Conservation (phyloP, 139 green algal genomes). For the Chlorella sp. region DNA sequence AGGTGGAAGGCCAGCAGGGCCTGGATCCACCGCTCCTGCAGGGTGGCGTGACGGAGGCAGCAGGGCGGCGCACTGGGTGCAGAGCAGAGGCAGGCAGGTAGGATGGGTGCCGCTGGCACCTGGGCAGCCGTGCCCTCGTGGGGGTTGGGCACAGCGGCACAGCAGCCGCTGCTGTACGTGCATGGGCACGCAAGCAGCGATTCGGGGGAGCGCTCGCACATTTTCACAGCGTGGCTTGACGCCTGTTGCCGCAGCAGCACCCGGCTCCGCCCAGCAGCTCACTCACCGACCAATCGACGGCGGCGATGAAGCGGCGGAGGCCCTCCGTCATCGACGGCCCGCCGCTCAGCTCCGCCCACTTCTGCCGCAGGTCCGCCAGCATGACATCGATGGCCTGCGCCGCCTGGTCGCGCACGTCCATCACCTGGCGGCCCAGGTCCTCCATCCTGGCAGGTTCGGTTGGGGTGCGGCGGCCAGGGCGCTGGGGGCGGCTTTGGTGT, state of each 20-base stretch:
- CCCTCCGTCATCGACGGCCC: slow-evolving; percentile 42
- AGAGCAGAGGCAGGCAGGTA: too few relatives aligned
- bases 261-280: background rate
- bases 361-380: slow-evolving; percentile 42
- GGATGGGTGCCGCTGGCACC: too few relatives aligned
- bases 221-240: too few relatives aligned
- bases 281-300: slow-evolving; percentile 61
- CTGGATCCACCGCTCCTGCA: slow-evolving; percentile 62
- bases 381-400: slow-evolving; percentile 17
- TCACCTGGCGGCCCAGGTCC: slow-evolving; percentile 2
- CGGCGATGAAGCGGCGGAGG: slow-evolving; percentile 49
- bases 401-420: background rate
- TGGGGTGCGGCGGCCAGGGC: too few relatives aligned
- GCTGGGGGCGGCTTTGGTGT: too few relatives aligned
- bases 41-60: too few relatives aligned
- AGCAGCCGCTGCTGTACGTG: too few relatives aligned
- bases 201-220: too few relatives aligned
- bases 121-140: too few relatives aligned
- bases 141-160: too few relatives aligned
- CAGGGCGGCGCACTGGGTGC: background rate
- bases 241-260: too few relatives aligned
- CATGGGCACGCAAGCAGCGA: too few relatives aligned
- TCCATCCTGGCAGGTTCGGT: slow-evolving; percentile 14
- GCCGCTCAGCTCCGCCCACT: slow-evolving; percentile 28
- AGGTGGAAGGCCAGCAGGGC: slow-evolving; percentile 52